Conservation (phyloP, 306 rosid genomes). For the Gastrolobium bilobum region DNA sequence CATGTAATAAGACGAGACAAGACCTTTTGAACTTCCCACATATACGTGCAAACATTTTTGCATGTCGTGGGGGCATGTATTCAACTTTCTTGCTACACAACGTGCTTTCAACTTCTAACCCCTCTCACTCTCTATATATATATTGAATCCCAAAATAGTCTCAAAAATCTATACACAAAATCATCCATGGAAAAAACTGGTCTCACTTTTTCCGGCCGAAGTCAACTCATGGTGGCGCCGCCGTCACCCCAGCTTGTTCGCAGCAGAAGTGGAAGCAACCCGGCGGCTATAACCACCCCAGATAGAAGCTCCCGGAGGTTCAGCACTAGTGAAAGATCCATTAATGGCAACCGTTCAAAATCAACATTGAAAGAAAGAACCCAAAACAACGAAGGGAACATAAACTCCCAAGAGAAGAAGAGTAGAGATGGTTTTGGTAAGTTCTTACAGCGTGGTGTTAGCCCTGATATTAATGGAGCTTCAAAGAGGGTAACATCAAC, state of each 20-base stretch:
- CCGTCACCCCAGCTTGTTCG: constrained; percentile 59
- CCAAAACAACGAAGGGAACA: constrained; percentile 37
- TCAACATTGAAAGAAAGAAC: constrained; percentile 60
- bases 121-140: neutral
- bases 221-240: constrained; percentile 1
- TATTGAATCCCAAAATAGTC: neutral
- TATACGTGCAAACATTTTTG: constrained; percentile 35
- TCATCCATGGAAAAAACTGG: constrained; percentile 47
- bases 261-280: constrained; percentile 56
- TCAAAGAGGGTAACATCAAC: constrained; percentile 46
- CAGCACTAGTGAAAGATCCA: constrained; percentile 51
- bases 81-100: neutral
- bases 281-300: constrained; percentile 33
- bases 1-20: too few species aligned
- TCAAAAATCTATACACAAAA: neutral
- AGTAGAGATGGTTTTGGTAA: constrained; percentile 41
- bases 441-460: constrained; percentile 47
- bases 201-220: constrained; percentile 32
- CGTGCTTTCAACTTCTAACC: constrained; percentile 35
- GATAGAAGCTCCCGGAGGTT: constrained; percentile 41
- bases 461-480: constrained; percentile 44
- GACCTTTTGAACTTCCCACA: constrained; percentile 1
- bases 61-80: constrained; percentile 39
- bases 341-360: constrained; percentile 49
- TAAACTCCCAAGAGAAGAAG: constrained; percentile 45